Conservation (phyloP, 2,329 filamentous ascomycete genomes). For the Diaporthe sp. region DNA sequence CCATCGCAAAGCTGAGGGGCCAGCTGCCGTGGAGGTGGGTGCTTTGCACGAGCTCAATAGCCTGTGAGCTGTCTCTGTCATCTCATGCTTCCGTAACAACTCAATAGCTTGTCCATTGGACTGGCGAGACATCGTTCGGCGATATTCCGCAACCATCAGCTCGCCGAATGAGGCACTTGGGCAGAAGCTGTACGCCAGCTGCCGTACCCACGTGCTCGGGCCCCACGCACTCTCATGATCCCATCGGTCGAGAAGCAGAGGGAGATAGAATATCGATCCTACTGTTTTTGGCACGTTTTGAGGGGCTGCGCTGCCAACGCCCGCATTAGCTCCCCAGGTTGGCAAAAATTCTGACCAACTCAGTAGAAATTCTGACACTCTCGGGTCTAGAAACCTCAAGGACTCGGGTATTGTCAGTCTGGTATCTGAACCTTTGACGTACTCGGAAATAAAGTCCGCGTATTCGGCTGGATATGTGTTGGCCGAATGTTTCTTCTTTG, state of each 20-base stretch:
- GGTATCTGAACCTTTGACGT: conserved; percentile 15
- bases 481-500: conserved; percentile 42
- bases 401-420: neutral
- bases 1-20: conserved; percentile 48
- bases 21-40: neutral
- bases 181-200: conserved; percentile 54
- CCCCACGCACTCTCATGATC: conserved; percentile 56
- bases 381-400: conserved; percentile 47
- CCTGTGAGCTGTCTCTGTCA: conserved; percentile 43
- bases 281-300: conserved; percentile 41
- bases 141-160: conserved; percentile 53
- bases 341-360: conserved; percentile 46
- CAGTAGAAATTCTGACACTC: conserved; percentile 46
- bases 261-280: conserved; percentile 54
- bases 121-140: conserved; percentile 50
- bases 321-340: conserved; percentile 38
- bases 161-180: neutral
- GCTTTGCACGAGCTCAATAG: conserved; percentile 42
- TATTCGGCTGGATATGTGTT: conserved; percentile 43
- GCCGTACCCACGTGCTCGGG: conserved; percentile 51
- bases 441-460: conserved; percentile 45
- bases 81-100: conserved; percentile 44
- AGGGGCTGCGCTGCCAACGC: neutral
- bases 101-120: conserved; percentile 50
- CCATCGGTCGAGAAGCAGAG: conserved; percentile 56